Conservation (phyloP, 139 green algal species). For the Axilococcus clingmanii region DNA sequence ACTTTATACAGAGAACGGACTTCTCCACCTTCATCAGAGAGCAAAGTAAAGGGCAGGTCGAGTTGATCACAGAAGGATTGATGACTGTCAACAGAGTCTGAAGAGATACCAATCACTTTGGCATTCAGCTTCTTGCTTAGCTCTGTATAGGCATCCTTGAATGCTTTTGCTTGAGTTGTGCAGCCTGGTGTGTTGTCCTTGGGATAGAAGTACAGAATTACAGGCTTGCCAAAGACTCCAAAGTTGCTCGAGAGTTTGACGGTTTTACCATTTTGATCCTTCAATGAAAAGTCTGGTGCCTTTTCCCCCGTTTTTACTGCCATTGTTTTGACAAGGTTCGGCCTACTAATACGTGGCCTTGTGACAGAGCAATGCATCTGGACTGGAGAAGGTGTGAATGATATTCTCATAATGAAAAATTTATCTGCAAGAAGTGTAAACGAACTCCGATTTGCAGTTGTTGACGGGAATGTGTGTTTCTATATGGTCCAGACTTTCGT, state of each 20-base stretch:
- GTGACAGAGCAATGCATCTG: too few relatives aligned
- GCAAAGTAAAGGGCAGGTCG: slow-evolving; percentile 2
- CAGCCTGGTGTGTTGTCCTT: slow-evolving; percentile 12
- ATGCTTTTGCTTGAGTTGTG: slow-evolving; percentile 4
- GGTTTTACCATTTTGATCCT: slow-evolving; percentile 3
- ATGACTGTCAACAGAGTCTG: slow-evolving; percentile 3
- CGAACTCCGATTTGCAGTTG: too few relatives aligned
- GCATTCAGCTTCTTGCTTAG: not conserved
- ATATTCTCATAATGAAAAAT: too few relatives aligned
- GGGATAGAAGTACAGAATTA: slow-evolving; percentile 5
- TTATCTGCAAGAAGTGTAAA: too few relatives aligned
- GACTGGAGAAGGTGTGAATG: too few relatives aligned
- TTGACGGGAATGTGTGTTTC: too few relatives aligned
- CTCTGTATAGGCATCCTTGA: not conserved
- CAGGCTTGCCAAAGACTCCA: slow-evolving; percentile 2
- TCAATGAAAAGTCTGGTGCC: slow-evolving; percentile 8
- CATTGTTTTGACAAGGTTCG: not conserved
- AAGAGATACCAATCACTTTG: slow-evolving; percentile 7
- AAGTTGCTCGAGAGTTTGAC: not conserved
- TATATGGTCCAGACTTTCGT: too few relatives aligned
- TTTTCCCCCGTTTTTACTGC: slow-evolving; percentile 5
- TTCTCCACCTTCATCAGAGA: slow-evolving; percentile 3
- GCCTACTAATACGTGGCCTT: too few relatives aligned
- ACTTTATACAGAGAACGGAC: slow-evolving; percentile 3
- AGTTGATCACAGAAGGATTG: slow-evolving; percentile 4